Evolutionary conservation across 495 filamentous ascomycete genomes (phyloP), one percentile per base, ranked within the genome.

Genomic region (Podospora bellae-mahoneyi): DNA sequence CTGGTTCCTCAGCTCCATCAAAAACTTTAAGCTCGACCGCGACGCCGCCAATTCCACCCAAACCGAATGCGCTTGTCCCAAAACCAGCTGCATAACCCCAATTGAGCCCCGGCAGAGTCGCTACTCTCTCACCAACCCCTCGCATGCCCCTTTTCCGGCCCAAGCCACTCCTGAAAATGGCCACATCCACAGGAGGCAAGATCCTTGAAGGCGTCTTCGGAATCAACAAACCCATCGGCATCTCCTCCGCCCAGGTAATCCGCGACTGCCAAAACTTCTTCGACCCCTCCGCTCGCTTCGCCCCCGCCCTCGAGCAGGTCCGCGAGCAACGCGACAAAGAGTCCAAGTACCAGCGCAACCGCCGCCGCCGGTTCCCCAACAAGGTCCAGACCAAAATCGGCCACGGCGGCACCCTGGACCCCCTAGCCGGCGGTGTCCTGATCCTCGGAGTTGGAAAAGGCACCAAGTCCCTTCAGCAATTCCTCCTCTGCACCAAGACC

Each of bases 401-500:
- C 20, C 95, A 99, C 80, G 95, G 96, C 44, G 95, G 95, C 39
- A 99, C 95, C 0, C 85, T 99, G 4, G 95, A 99, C 73, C 95
- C 95, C 3, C 85, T 97, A 70, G 95, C 95, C 16, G 96, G 92
- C 1, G 95, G 95, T 27, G 92, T 99, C 13, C 83, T 99, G 64
- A 90, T 97, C 60, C 81, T 92, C 2, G 96, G 94, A 48, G 86
- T 97, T 9, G 94, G 93, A 20, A 88, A 86, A 64, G 96, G 93
- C 16, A 99, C 96, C 15, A 98, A 97, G 77, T 77, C 81, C 5
- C 84, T 99, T 3, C 80, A 86, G 62, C 74, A 85, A 16, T 97
- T 97, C 72, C 79, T 99, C 34, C 82, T 81, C 27, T 97, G 95
- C 79, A 96, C 91, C 27, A 99, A 99, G 81, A 88, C 86, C 2